Evolutionary conservation across 2,329 filamentous ascomycete species (phyloP).

Genomic region (Orbilia oligospora): DNA sequence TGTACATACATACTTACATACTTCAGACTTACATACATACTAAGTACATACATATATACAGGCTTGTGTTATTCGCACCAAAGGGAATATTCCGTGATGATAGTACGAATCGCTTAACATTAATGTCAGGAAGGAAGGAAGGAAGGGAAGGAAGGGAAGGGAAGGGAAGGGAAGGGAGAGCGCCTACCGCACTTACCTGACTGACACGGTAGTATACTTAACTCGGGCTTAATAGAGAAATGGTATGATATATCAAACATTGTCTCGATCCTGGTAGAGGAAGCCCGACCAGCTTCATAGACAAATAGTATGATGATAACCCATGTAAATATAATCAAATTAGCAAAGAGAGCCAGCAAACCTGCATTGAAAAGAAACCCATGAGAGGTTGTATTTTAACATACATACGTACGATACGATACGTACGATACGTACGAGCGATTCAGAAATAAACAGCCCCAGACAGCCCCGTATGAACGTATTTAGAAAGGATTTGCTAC

Average conservation of each 20-base stretch:
- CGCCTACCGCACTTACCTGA: constrained; percentile 25
- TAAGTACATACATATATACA: no score
- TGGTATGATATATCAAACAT: constrained; percentile 32
- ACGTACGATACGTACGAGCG: no score
- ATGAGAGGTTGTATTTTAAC: constrained; percentile 13
- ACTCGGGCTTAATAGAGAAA: constrained; percentile 21
- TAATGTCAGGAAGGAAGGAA: background rate
- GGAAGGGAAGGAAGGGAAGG: constrained; percentile 2
- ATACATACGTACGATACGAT: no score
- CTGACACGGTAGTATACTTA: no score
- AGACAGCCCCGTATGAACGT: constrained; percentile 32
- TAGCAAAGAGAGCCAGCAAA: constrained; percentile 28
- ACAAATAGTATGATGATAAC: background rate
- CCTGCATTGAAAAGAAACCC: constrained; percentile 16
- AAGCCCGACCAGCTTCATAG: background rate
- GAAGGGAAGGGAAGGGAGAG: constrained; percentile 14
- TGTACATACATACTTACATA: no score
- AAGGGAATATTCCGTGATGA: constrained; percentile 26
- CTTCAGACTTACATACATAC: no score
- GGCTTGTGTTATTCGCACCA: background rate
- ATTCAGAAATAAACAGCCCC: background rate
- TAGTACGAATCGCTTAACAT: constrained; percentile 9
- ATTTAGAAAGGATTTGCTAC: constrained; percentile 57
- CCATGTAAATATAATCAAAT: constrained; percentile 23
- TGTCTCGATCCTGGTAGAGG: constrained; percentile 13